A percentile compares a stretch with the other conserved stretches of the same genome.
Evolutionary conservation across 2,329 filamentous ascomycete species (phyloP).

Genomic region (Cercospora beticola): DNA sequence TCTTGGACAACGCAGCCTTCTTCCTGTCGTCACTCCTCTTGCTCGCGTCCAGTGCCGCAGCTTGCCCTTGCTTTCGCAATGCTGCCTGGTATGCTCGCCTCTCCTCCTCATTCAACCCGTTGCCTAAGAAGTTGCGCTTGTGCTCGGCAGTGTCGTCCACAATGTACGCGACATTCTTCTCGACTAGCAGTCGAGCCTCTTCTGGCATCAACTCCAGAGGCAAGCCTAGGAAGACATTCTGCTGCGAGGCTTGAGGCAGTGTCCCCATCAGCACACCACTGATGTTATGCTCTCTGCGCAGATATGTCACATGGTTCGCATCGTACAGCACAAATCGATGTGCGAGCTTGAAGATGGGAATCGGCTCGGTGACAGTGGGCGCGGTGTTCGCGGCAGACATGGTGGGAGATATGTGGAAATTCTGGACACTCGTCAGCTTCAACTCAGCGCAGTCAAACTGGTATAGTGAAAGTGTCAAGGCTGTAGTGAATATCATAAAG

Average conservation of each 20-base stretch:
- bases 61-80: conserved; percentile 56
- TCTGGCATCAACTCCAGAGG: conserved; percentile 89
- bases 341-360: conserved; percentile 78
- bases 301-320: conserved; percentile 71
- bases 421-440: conserved; percentile 5
- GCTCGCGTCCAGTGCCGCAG: conserved; percentile 48
- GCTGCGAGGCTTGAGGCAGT: conserved; percentile 86
- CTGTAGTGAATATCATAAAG: conserved; percentile 33
- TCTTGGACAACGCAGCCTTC: conserved; percentile 52
- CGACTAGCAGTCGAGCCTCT: conserved; percentile 78
- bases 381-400: conserved; percentile 34
- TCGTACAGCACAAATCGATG: conserved; percentile 89
- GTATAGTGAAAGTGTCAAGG: neutral
- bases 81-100: conserved; percentile 61
- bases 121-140: conserved; percentile 56
- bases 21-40: conserved; percentile 52
- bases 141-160: conserved; percentile 78
- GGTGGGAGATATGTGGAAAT: neutral
- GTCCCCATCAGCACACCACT: conserved; percentile 84
- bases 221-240: conserved; percentile 88
- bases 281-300: conserved; percentile 78
- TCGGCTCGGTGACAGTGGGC: conserved; percentile 51
- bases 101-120: conserved; percentile 54
- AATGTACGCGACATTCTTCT: conserved; percentile 72
- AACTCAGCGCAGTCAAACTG: neutral